A percentile compares a stretch with the other conserved stretches of the same genome.
Evolutionary conservation across 257 asterid species (phyloP).

Genomic region (Misopates orontium): DNA sequence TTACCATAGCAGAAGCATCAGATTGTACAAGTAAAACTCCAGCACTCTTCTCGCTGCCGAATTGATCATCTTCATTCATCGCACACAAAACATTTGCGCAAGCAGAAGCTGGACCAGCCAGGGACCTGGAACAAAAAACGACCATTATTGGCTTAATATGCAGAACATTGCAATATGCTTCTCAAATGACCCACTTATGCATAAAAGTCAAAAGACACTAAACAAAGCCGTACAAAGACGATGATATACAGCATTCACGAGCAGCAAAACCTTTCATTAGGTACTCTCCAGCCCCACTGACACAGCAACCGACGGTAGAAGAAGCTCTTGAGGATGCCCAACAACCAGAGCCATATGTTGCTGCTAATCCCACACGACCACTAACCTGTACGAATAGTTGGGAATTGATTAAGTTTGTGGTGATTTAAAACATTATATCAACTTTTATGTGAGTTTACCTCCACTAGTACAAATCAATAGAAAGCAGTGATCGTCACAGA

Average conservation of each 20-base stretch:
- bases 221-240: conserved; percentile 54
- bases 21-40: conserved; percentile 86
- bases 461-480: conserved; percentile 7
- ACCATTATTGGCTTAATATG: background rate
- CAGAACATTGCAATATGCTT: conserved; percentile 10
- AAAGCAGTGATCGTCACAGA: background rate
- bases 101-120: conserved; percentile 75
- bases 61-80: conserved; percentile 38
- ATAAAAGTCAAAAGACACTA: background rate
- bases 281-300: conserved; percentile 93
- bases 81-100: conserved; percentile 59
- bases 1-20: conserved; percentile 53
- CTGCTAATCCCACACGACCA: conserved; percentile 97
- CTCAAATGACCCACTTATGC: background rate
- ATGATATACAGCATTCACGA: conserved; percentile 81
- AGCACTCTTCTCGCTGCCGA: conserved; percentile 54
- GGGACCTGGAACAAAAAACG: conserved; percentile 52
- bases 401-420: conserved; percentile 6
- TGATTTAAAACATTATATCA: background rate
- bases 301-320: conserved; percentile 75
- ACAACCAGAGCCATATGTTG: conserved; percentile 90
- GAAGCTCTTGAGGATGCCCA: conserved; percentile 83
- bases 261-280: conserved; percentile 85
- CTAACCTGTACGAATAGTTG: conserved; percentile 50
- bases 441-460: conserved; percentile 8